Evolutionary conservation across 2,329 filamentous ascomycete genomes (phyloP).

Genomic region (Verticillium longisporum): DNA sequence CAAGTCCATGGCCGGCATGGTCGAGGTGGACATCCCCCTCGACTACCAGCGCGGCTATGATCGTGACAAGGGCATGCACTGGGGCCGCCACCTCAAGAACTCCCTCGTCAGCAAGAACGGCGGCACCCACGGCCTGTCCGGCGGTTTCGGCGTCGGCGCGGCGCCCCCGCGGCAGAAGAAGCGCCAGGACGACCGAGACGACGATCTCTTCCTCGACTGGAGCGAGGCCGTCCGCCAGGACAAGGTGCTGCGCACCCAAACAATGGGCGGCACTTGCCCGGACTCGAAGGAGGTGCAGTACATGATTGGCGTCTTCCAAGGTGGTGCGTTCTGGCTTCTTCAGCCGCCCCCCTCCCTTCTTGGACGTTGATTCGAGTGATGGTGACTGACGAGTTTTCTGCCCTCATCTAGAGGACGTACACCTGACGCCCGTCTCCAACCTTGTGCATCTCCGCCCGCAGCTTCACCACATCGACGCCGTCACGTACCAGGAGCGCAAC

Average conservation of each 20-base stretch:
- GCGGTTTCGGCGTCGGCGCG: slow-evolving; percentile 62
- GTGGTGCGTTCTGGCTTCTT: slow-evolving; percentile 47
- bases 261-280: slow-evolving; percentile 74
- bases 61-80: slow-evolving; percentile 71
- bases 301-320: slow-evolving; percentile 88
- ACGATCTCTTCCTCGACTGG: slow-evolving; percentile 52
- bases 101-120: slow-evolving; percentile 52
- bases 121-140: slow-evolving; percentile 63
- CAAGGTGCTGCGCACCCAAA: slow-evolving; percentile 72
- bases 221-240: slow-evolving; percentile 61
- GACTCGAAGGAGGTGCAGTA: slow-evolving; percentile 68
- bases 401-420: slow-evolving; percentile 59
- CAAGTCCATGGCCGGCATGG: slow-evolving; percentile 74
- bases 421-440: slow-evolving; percentile 76
- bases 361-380: neutral
- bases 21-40: slow-evolving; percentile 88
- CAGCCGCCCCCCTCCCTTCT: neutral
- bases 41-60: slow-evolving; percentile 71
- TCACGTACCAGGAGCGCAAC: slow-evolving; percentile 62
- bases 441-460: slow-evolving; percentile 87
- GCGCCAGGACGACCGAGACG: slow-evolving; percentile 30
- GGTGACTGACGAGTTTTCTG: neutral
- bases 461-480: slow-evolving; percentile 86
- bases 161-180: slow-evolving; percentile 25
- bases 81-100: slow-evolving; percentile 68